Evolutionary conservation across 2,329 filamentous ascomycete species (phyloP).

Genomic region (Chaetomiaceae sp.): DNA sequence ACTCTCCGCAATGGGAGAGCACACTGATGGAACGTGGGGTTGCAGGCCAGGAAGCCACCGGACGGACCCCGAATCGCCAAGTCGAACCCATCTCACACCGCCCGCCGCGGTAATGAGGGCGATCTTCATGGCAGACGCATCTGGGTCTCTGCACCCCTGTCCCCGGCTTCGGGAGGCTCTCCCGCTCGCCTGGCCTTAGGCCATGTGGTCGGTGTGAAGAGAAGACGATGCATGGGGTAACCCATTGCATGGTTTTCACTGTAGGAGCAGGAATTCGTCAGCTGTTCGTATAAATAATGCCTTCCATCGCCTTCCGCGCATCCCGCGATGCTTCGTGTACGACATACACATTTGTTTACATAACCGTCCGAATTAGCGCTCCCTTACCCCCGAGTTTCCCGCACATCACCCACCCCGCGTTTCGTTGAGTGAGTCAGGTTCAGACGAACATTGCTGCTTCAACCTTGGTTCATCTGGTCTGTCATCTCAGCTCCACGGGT

Average conservation of each 20-base stretch:
- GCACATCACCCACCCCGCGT: too few relatives aligned
- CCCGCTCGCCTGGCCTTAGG: constrained; percentile 3
- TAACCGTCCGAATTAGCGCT: too few relatives aligned
- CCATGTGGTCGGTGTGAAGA: constrained; percentile 6
- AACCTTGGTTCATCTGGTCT: background rate
- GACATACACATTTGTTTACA: too few relatives aligned
- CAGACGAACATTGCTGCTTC: background rate
- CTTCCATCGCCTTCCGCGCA: too few relatives aligned
- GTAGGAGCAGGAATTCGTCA: too few relatives aligned
- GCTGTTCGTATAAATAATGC: too few relatives aligned
- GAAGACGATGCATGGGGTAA: constrained; percentile 1
- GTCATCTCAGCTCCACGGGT: background rate
- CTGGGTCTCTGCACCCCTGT: constrained; percentile 1
- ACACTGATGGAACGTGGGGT: constrained; percentile 4
- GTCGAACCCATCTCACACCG: background rate
- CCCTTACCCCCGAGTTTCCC: too few relatives aligned
- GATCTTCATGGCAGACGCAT: constrained; percentile 2
- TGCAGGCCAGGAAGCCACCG: background rate
- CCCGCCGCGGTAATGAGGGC: background rate
- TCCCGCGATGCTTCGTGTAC: too few relatives aligned
- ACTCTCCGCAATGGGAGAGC: too few relatives aligned
- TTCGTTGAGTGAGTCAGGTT: too few relatives aligned
- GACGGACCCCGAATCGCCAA: background rate
- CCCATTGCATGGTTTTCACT: background rate
- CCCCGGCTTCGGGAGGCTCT: constrained; percentile 4